Base-by-base conservation (phyloP, 345 rosid genomes). In the Salix caprea region DNA sequence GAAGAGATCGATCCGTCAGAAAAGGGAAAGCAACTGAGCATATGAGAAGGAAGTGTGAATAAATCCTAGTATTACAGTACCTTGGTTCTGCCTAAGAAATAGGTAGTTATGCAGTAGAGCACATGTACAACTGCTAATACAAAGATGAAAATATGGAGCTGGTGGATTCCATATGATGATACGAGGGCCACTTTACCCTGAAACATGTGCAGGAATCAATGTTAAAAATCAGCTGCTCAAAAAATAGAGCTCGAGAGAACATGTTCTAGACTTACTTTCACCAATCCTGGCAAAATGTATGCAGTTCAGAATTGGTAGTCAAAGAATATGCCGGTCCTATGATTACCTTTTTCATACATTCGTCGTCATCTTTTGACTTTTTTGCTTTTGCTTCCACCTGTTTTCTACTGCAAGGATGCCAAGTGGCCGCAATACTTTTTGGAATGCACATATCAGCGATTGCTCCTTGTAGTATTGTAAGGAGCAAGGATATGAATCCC, bases 131-230 rank as follows among this genome's bases (percentile, higher is more conserved):
- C 67, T 70, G 96, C 97, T 5, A 92, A 81, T 54, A 85, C 92
- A 73, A 96, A 96, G 84, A 96, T 92, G 87, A 96, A 94, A 62
- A 90, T 84, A 76, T 96, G 99, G 15, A 96, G 95, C 84, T 94
- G 98, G 69, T 96, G 95, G 74, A 94, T 86, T 0, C 97, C 99
- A 32, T 90, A 93, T 4, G 90, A 56, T 4, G 99, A 88, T 48
- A 90, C 90, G 77, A 96, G 87, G 34, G 98, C 84, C 21, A 94
- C 97, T 86, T 91, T 85, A 0, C 94, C 97, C 98, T 91, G 94
- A 70, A 70, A 77, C 24, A 28, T 40, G 28, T 24, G 30, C 67
- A 77, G 68, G 32, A 58, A 71, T 13, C 18, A 16, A 0, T 36
- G 14, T 36, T 68, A 68, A 28, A 26, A 34, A 58, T 24, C 26